phyloP scores from a whole-genome alignment of 306 rosid genomes.

The apple (Malus domestica) region ASM211411v1 NC_041799.1:21390501-21391000 shows the following conservation, averaged over 20 bases:
- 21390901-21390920: background rate
- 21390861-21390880: background rate
- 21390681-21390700: slow-evolving; percentile 48
- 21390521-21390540: background rate
- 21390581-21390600: background rate
- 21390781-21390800: slow-evolving; percentile 95
- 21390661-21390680: background rate
- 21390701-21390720: slow-evolving; percentile 95
- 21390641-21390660: background rate
- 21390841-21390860: slow-evolving; percentile 49
- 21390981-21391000: slow-evolving; percentile 92
- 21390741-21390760: slow-evolving; percentile 96
- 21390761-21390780: slow-evolving; percentile 97
- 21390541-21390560: background rate
- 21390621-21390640: background rate
- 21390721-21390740: slow-evolving; percentile 95
- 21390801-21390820: slow-evolving; percentile 92
- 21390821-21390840: slow-evolving; percentile 98
- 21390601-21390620: background rate
- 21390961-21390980: slow-evolving; percentile 95
- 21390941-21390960: slow-evolving; percentile 99
- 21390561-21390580: background rate
- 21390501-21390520: background rate
- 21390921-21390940: slow-evolving; percentile 31
- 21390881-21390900: background rate